Evolutionary conservation across 495 filamentous ascomycete genomes (phyloP), one percentile per base, ranked within the genome.

Genomic region (Entonaema liquescens): DNA sequence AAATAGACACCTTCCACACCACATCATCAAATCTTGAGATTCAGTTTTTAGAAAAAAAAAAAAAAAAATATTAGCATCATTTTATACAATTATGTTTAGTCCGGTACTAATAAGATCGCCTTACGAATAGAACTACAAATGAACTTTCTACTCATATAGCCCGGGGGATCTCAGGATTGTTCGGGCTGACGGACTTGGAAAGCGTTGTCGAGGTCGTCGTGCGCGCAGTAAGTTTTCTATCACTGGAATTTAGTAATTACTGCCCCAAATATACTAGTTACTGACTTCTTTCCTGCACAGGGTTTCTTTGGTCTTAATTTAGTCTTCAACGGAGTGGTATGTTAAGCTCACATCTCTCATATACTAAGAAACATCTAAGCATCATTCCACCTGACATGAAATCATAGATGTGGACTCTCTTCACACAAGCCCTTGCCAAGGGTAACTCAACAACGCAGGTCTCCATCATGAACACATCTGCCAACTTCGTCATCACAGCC

Each of bases 401-500:
- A 21, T 15, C 23, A 0, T 58, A 88, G 78, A 98, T 98, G 95
- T 98, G 95, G 95, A 88, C 92, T 0, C 86, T 98, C 58, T 92
- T 92, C 79, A 89, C 87, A 12, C 86, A 89, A n/a, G 95, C 95
- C 50, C 86, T 99, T 25, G 91, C 93, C 0, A 88, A 89, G 29
- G 92, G 90, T 1, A 83, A 90, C 36, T 96, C 93, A 1, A 97
- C 95, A 6, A 94, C 92, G 0, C 93, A 94, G 71, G 95, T 97
- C 47, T 92, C 90, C 35, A 91, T 99, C 77, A 90, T 97, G 67
- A 99, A 99, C 76, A 97, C 95, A 3, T 91, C 91, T 25, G 83
- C 92, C 12, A 99, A 99, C 82, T 99, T 99, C 82, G 82, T 98
- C 72, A 78, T 95, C 59, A 97, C 95, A 1, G 95, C 95, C 9